A percentile compares a stretch with the other conserved stretches of the same genome.
phyloP scores from a whole-genome alignment of 345 rosid species.

The Rhodamnia rubescens region DNA sequence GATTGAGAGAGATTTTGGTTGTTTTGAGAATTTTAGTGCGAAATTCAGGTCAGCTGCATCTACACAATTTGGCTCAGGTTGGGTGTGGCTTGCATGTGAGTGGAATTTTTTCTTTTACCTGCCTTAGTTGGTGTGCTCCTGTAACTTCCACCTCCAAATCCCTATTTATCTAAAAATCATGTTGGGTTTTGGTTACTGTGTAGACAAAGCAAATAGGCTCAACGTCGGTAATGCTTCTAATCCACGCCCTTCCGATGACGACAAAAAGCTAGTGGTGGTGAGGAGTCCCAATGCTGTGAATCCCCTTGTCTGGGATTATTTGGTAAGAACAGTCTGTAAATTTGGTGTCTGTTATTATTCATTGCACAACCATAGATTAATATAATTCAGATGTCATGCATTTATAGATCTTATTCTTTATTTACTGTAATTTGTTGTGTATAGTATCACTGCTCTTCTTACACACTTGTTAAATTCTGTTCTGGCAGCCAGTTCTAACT shows the following conservation, averaged over 20 bases:
- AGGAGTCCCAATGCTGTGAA: conserved; percentile 91
- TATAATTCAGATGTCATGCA: neutral
- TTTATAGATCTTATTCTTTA: neutral
- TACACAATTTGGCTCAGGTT: conserved; percentile 87
- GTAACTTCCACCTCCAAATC: neutral
- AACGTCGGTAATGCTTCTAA: conserved; percentile 53
- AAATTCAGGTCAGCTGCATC: conserved; percentile 65
- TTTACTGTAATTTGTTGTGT: neutral
- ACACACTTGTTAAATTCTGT: conserved; percentile 4
- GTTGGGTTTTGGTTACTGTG: neutral
- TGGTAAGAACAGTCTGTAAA: conserved; percentile 28
- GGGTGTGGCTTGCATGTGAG: conserved; percentile 96
- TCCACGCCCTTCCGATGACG: conserved; percentile 62
- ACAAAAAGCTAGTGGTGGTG: conserved; percentile 69
- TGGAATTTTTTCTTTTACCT: neutral
- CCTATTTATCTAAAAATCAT: neutral
- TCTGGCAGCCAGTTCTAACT: conserved; percentile 78
- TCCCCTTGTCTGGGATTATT: conserved; percentile 88
- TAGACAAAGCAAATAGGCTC: conserved; percentile 77
- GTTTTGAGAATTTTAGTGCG: conserved; percentile 41
- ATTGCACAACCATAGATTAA: neutral
- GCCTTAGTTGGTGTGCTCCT: neutral
- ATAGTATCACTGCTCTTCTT: conserved; percentile 1
- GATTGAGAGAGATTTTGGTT: conserved; percentile 81
- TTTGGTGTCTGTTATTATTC: neutral